A percentile compares a stretch with the other conserved stretches of the same genome.
Conservation (phyloP, 306 rosid genomes). For the Malus sieversii region DNA sequence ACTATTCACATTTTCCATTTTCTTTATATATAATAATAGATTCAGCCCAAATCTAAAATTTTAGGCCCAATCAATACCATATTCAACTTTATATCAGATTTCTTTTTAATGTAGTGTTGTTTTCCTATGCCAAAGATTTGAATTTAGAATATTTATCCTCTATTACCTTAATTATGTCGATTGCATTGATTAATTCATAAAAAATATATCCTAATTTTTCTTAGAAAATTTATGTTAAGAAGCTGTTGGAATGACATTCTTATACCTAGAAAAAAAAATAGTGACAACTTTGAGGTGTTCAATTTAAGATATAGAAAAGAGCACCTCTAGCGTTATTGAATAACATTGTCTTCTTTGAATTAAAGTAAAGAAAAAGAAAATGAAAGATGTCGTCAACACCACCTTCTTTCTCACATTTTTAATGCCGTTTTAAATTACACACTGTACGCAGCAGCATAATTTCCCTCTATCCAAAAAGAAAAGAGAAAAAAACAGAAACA, state of each 20-base stretch:
- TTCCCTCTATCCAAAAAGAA: background rate
- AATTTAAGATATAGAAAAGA: too few species aligned
- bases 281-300: too few species aligned
- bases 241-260: background rate
- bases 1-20: too few species aligned
- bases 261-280: background rate
- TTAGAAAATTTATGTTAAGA: background rate
- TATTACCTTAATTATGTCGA: background rate
- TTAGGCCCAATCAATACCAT: too few species aligned
- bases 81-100: too few species aligned
- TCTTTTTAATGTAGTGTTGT: too few species aligned
- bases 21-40: too few species aligned
- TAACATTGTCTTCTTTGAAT: background rate
- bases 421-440: background rate
- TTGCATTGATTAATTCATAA: background rate
- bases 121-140: too few species aligned
- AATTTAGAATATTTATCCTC: background rate
- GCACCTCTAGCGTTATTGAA: too few species aligned
- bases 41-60: too few species aligned
- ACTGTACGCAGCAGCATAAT: background rate
- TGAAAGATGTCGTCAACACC: background rate
- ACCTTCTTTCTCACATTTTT: background rate
- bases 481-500: background rate
- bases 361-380: background rate
- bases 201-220: background rate